phyloP scores from a whole-genome alignment of 768 basidiomycete genomes.

The Leucocoprinus leucothites region DNA sequence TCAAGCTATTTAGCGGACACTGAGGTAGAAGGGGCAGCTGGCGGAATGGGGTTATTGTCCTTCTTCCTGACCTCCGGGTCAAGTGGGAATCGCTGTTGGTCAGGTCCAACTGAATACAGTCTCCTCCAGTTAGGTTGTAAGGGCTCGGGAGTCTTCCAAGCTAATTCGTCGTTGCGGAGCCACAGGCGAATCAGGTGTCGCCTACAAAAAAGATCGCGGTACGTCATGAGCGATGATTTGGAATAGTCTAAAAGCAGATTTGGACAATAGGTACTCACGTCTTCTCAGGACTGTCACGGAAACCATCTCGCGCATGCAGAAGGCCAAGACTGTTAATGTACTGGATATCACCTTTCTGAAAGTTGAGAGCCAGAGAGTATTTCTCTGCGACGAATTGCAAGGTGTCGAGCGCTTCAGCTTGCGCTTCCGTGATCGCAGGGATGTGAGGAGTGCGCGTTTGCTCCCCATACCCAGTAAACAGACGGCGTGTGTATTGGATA shows the following conservation, averaged over 20 bases:
- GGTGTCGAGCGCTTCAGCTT: constrained; percentile 39
- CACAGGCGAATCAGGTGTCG: constrained; percentile 44
- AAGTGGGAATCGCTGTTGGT: constrained; percentile 43
- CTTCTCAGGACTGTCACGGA: constrained; percentile 37
- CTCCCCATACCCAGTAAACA: constrained; percentile 38
- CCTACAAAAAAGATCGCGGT: constrained; percentile 19
- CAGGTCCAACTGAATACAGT: constrained; percentile 30
- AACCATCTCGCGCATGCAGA: constrained; percentile 44
- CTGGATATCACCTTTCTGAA: constrained; percentile 48
- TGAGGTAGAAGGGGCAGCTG: neutral
- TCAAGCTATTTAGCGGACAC: neutral
- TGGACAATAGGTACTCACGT: constrained; percentile 29
- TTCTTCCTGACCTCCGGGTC: constrained; percentile 42
- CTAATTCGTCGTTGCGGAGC: constrained; percentile 27
- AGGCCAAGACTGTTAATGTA: constrained; percentile 46
- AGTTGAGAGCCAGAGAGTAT: constrained; percentile 39
- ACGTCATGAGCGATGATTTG: neutral
- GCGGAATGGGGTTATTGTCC: constrained; percentile 18
- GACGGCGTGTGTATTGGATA: constrained; percentile 43
- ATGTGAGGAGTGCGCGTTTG: constrained; percentile 34
- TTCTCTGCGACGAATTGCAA: constrained; percentile 42
- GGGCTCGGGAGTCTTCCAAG: constrained; percentile 14
- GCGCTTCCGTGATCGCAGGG: constrained; percentile 45
- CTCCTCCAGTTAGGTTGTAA: constrained; percentile 14
- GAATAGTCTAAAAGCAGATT: constrained; percentile 1